These are phyloP conservation scores for Chrysoporthe austroafricana DNA, from an alignment of 2,329 filamentous ascomycete genomes.

Conservation along the genomic window DNA sequence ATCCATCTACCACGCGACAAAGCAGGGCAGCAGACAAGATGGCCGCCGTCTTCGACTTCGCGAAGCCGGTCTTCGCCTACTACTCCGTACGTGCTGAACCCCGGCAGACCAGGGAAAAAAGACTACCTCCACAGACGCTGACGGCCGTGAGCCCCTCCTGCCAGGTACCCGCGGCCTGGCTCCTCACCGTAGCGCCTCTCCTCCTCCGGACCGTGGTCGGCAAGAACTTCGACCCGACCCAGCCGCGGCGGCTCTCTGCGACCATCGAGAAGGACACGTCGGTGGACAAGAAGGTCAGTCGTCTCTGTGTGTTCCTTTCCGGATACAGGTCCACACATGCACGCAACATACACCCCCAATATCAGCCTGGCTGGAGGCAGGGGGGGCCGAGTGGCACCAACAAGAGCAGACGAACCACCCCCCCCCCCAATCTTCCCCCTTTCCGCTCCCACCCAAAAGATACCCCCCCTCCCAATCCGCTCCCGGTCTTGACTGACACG, in stretches of 20 bases:
- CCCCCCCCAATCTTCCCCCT: too few species aligned
- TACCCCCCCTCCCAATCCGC: neutral
- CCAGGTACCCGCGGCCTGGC: constrained; percentile 48
- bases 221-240: constrained; percentile 42
- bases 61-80: constrained; percentile 34
- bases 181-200: constrained; percentile 41
- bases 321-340: neutral
- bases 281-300: constrained; percentile 34
- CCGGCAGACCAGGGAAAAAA: neutral
- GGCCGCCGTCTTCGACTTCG: constrained; percentile 33
- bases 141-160: neutral
- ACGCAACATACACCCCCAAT: neutral
- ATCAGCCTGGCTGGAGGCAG: too few species aligned
- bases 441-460: neutral
- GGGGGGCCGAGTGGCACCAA: too few species aligned
- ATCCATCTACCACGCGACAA: constrained; percentile 33
- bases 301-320: neutral
- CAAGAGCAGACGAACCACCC: neutral
- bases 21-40: constrained; percentile 32
- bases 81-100: constrained; percentile 32
- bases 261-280: constrained; percentile 38
- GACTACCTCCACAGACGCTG: too few species aligned
- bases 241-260: constrained; percentile 43
- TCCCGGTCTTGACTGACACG: too few species aligned
- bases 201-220: constrained; percentile 39